These are phyloP conservation scores for Globisporangium okanoganense DNA, from an alignment of 352 stramenopile genomes.

Conservation along the genomic window DNA sequence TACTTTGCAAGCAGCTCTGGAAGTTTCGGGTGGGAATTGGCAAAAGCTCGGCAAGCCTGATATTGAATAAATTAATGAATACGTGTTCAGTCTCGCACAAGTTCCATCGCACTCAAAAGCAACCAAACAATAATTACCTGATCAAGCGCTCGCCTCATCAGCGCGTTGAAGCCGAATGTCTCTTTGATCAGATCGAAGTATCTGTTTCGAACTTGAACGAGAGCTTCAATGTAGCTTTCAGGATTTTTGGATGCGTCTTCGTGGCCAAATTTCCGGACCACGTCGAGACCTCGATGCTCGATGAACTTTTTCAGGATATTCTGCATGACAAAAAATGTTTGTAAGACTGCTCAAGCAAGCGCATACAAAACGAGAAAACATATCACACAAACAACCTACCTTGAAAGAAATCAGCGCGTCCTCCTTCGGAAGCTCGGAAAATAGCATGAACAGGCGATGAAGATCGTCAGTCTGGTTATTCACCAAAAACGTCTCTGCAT, in stretches of 20 bases:
- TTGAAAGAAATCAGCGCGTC: slow-evolving; percentile 81
- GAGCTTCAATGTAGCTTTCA: slow-evolving; percentile 80
- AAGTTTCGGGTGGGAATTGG: slow-evolving; percentile 74
- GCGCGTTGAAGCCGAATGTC: slow-evolving; percentile 74
- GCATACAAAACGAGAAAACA: not conserved
- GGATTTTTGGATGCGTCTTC: slow-evolving; percentile 78
- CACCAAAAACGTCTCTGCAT: slow-evolving; percentile 69
- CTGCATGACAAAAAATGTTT: slow-evolving; percentile 22
- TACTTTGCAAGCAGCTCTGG: slow-evolving; percentile 83
- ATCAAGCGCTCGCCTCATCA: slow-evolving; percentile 81
- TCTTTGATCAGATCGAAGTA: slow-evolving; percentile 84
- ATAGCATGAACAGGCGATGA: slow-evolving; percentile 73
- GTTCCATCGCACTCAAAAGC: not conserved
- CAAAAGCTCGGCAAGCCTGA: slow-evolving; percentile 79
- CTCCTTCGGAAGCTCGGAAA: slow-evolving; percentile 78
- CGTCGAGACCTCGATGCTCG: slow-evolving; percentile 67
- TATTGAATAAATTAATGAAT: not conserved
- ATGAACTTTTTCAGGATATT: slow-evolving; percentile 88
- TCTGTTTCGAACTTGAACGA: slow-evolving; percentile 80
- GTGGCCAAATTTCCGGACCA: slow-evolving; percentile 77
- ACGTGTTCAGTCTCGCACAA: not conserved
- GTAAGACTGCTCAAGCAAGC: not conserved
- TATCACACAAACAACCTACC: slow-evolving; percentile 21
- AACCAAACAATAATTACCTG: slow-evolving; percentile 36
- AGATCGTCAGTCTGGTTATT: slow-evolving; percentile 80